Evolutionary conservation across 352 stramenopile genomes (phyloP), one percentile per base, ranked within the genome.

Genomic region (Nothophytophthora sp.): DNA sequence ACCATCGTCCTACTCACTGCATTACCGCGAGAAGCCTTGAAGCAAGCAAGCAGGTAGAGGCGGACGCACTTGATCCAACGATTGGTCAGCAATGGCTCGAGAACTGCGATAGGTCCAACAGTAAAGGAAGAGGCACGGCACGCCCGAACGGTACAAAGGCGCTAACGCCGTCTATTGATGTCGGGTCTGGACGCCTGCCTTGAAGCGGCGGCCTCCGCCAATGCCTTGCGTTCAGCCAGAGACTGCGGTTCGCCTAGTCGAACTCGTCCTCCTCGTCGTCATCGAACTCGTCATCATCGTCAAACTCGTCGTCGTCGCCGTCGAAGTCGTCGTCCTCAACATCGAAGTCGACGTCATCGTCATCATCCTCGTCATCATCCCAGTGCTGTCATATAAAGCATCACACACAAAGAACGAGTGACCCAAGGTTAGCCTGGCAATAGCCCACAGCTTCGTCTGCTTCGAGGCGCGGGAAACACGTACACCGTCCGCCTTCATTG

Each of bases 401-500:
- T 35, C 22, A 43, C 1, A 41, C 24, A 39, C 20, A 36, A 20
- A 29, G 23, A 15, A 36, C 20, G 42, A 40, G 30, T 19, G 51
- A 28, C 15, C 4, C 2, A 27, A 15, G 3, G 3, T 16, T 15
- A 32, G 36, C 16, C 9, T 40, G 20, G 8, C 7, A 22, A 9
- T 2, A 60, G 16, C n/a, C 9, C 52, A 3, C 20, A 59, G 22
- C 30, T 24, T 22, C 30, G 9, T 18, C 13, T 15, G 43, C 60
- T 48, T 39, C 34, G 23, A 22, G n/a, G 5, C 34, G 8, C 34
- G 29, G 5, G 4, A 33, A n/a, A 25, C 23, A 70, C 60, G 35
- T 51, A 87, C 76, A 33, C 70, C 73, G 32, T 87, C 76, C 27
- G 65, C 63, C 34, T 67, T 66, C 25, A 87, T 49, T 11, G 76